Evolutionary conservation across 2,329 filamentous ascomycete species (phyloP).

Genomic region (Colletotrichum sidae): DNA sequence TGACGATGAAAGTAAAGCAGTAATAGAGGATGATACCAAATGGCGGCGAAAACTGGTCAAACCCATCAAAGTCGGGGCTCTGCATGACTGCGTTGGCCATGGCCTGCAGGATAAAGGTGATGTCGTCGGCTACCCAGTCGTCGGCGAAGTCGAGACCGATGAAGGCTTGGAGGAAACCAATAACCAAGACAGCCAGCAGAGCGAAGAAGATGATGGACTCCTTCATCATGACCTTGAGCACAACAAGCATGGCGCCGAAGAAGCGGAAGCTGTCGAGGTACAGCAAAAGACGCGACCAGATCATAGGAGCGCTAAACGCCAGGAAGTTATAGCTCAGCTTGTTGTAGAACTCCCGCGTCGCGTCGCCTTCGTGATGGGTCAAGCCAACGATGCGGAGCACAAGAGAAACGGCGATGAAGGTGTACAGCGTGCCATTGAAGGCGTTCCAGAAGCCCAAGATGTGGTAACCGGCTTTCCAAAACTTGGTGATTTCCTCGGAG

Average conservation of each 20-base stretch:
- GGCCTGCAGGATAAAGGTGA: slow-evolving; percentile 78
- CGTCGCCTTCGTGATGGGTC: slow-evolving; percentile 64
- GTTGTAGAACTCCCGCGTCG: slow-evolving; percentile 74
- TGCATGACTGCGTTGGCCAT: slow-evolving; percentile 95
- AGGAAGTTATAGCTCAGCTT: slow-evolving; percentile 92
- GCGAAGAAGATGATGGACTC: slow-evolving; percentile 97
- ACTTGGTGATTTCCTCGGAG: slow-evolving; percentile 86
- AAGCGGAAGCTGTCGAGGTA: slow-evolving; percentile 95
- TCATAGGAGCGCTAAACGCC: slow-evolving; percentile 94
- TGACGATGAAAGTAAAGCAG: slow-evolving; percentile 96
- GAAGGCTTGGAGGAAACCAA: slow-evolving; percentile 94
- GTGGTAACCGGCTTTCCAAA: slow-evolving; percentile 92
- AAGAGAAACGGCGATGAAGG: slow-evolving; percentile 82
- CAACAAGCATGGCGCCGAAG: slow-evolving; percentile 98
- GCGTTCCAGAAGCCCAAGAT: slow-evolving; percentile 98
- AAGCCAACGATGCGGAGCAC: slow-evolving; percentile 83
- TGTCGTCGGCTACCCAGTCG: slow-evolving; percentile 75
- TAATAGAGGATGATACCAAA: slow-evolving; percentile 98
- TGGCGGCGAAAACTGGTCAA: slow-evolving; percentile 90
- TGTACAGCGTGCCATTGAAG: slow-evolving; percentile 89
- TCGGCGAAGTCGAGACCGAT: slow-evolving; percentile 90
- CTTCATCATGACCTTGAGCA: slow-evolving; percentile 95
- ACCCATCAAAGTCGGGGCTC: slow-evolving; percentile 87
- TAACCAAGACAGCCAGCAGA: slow-evolving; percentile 82
- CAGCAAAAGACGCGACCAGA: slow-evolving; percentile 92